Percentiles rank a stretch among this genome's conserved stretches.
These are phyloP conservation scores for Apiotrichum mycotoxinovorans DNA, from an alignment of 1,284 basidiomycete genomes.

Conservation along the genomic window DNA sequence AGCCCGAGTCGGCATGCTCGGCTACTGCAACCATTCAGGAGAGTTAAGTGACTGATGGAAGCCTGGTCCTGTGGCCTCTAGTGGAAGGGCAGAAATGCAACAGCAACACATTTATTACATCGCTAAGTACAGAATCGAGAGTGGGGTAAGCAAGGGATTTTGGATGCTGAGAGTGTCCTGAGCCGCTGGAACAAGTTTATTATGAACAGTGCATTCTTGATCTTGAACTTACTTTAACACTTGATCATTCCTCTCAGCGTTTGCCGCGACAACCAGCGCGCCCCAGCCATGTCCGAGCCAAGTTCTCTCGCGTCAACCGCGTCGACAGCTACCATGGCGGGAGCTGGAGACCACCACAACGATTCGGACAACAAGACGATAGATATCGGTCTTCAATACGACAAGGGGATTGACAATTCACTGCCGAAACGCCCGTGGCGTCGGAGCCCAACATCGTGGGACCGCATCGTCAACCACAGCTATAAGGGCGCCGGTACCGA, in stretches of 20 bases:
- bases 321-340: neutral
- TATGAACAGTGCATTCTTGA: no score
- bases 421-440: constrained; percentile 31
- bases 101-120: no score
- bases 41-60: no score
- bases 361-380: neutral
- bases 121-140: no score
- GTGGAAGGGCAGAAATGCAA: no score
- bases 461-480: constrained; percentile 37
- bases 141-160: no score
- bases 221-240: no score
- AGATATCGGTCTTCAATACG: neutral
- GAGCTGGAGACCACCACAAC: neutral
- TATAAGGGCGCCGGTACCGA: constrained; percentile 49
- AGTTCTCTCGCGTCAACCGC: neutral
- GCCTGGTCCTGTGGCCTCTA: no score
- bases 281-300: neutral
- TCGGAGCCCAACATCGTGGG: constrained; percentile 41
- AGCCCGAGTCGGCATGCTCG: no score
- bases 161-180: no score
- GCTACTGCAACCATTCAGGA: no score
- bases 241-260: neutral
- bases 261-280: neutral
- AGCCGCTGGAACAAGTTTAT: no score
- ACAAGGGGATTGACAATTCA: neutral